These are phyloP conservation scores for Zizania palustris DNA, from an alignment of 202 grass and related monocot genomes.

Conservation along the genomic window DNA sequence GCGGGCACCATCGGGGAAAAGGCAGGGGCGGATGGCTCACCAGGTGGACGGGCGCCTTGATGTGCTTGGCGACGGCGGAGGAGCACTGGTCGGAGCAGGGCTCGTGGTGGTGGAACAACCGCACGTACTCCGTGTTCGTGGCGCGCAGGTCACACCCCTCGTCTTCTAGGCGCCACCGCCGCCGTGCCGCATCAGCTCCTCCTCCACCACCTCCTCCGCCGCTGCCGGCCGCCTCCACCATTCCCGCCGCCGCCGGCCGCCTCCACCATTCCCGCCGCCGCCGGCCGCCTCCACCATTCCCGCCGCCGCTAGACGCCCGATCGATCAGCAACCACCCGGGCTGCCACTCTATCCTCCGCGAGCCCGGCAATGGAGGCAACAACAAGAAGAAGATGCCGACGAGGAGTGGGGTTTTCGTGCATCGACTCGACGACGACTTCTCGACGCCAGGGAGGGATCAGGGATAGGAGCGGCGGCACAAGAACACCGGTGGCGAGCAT, in stretches of 20 bases:
- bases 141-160: constrained; percentile 56
- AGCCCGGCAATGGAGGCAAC: constrained; percentile 6
- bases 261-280: too few species aligned
- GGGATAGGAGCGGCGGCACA: too few species aligned
- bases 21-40: constrained; percentile 41
- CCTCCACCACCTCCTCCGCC: too few species aligned
- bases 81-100: constrained; percentile 81
- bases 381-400: background rate
- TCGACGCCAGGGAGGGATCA: constrained; percentile 35
- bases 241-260: constrained; percentile 16
- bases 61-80: constrained; percentile 82
- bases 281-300: too few species aligned
- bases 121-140: constrained; percentile 72
- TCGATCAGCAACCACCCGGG: background rate
- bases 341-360: background rate
- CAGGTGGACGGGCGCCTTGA: constrained; percentile 88
- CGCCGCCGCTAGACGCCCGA: constrained; percentile 16
- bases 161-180: constrained; percentile 70
- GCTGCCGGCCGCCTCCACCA: constrained; percentile 57
- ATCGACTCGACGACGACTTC: constrained; percentile 38
- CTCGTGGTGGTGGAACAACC: constrained; percentile 72
- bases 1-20: too few species aligned
- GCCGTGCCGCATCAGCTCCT: constrained; percentile 26
- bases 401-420: constrained; percentile 33
- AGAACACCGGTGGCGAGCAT: too few species aligned